Percentiles rank a stretch among this genome's conserved stretches.
Conservation (phyloP, 306 rosid species). For the Neltuma alba region DNA sequence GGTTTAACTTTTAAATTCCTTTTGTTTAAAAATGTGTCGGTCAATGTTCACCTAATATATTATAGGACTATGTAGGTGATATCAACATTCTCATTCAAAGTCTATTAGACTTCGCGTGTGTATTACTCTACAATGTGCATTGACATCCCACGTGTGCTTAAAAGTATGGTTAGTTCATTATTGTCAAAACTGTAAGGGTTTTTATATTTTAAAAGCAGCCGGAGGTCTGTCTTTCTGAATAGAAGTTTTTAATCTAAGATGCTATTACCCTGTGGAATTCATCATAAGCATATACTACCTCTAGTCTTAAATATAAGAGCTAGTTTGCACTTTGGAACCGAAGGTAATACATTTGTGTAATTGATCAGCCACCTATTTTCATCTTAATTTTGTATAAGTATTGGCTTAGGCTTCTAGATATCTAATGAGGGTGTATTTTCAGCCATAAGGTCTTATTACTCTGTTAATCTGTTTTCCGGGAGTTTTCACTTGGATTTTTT, state of each 20-base stretch:
- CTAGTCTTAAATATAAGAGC: no score
- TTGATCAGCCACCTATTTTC: background rate
- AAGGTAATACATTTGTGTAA: background rate
- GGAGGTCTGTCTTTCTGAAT: background rate
- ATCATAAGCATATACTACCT: background rate
- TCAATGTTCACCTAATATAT: background rate
- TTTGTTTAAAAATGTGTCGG: background rate
- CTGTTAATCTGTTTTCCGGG: background rate
- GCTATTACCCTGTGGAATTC: background rate
- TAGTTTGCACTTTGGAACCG: no score
- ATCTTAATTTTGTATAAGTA: background rate
- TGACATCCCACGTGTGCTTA: slow-evolving; percentile 11
- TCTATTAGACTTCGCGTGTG: background rate
- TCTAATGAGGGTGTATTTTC: slow-evolving; percentile 3
- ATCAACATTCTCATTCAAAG: slow-evolving; percentile 17
- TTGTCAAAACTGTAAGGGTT: background rate
- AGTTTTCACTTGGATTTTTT: no score
- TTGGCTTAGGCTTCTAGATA: background rate
- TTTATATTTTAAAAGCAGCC: background rate
- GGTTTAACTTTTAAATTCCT: slow-evolving; percentile 1
- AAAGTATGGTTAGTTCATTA: background rate
- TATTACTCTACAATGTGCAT: background rate
- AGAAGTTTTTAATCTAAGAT: background rate
- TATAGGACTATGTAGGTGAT: slow-evolving; percentile 6
- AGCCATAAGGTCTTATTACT: background rate